Evolutionary conservation across 202 grass and related monocot genomes (phyloP).

Genomic region (Zizania palustris): DNA sequence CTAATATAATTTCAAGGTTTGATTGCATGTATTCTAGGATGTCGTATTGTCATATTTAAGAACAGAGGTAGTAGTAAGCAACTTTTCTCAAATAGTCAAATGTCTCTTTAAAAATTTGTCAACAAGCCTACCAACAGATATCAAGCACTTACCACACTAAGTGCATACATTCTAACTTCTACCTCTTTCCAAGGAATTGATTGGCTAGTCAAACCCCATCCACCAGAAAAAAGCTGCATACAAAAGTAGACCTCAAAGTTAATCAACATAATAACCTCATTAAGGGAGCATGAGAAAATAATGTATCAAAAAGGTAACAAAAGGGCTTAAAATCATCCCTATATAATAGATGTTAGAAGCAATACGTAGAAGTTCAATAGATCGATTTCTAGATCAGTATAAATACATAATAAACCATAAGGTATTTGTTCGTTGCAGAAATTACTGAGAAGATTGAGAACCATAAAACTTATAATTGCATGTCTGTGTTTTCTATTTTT

Average conservation of each 20-base stretch:
- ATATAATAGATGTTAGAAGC: slow-evolving; percentile 1
- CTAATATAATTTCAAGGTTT: too few relatives aligned
- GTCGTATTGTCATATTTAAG: too few relatives aligned
- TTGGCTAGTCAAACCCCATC: slow-evolving; percentile 63
- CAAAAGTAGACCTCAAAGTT: slow-evolving; percentile 22
- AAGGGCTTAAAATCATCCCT: slow-evolving; percentile 1
- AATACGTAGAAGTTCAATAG: not conserved
- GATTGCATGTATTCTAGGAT: too few relatives aligned
- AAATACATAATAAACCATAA: not conserved
- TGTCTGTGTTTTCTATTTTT: not conserved
- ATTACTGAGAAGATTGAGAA: slow-evolving; percentile 5
- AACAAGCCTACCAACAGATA: slow-evolving; percentile 1
- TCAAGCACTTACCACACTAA: slow-evolving; percentile 69
- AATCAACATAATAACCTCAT: slow-evolving; percentile 24
- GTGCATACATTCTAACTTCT: slow-evolving; percentile 88
- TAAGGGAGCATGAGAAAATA: slow-evolving; percentile 38
- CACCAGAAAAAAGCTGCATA: slow-evolving; percentile 70
- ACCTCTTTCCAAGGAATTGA: slow-evolving; percentile 86
- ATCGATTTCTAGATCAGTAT: not conserved
- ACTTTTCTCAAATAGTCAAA: not conserved
- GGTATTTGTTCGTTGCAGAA: not conserved
- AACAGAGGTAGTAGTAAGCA: not conserved
- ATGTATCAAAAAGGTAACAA: not conserved
- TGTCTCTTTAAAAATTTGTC: slow-evolving; percentile 5
- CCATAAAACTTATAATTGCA: not conserved